A percentile compares a stretch with the other conserved stretches of the same genome.
Conservation (phyloP, 495 filamentous ascomycete genomes). For the Podospora pseudopauciseta region DNA sequence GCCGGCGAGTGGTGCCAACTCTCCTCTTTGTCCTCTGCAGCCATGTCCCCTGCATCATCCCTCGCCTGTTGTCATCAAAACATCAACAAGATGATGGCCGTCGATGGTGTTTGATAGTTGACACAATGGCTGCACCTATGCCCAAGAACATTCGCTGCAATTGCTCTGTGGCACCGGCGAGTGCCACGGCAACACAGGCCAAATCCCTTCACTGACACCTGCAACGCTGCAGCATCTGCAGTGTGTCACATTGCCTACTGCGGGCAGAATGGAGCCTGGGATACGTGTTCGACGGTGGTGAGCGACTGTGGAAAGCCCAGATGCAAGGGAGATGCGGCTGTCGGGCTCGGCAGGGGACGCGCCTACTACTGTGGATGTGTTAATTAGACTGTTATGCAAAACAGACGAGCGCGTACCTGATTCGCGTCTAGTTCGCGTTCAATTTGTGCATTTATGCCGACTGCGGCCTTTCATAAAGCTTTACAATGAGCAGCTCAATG, state of each 20-base stretch:
- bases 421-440: slow-evolving; percentile 27
- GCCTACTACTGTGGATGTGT: slow-evolving; percentile 8
- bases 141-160: slow-evolving; percentile 23
- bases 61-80: background rate
- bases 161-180: slow-evolving; percentile 5
- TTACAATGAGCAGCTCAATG: slow-evolving; percentile 7
- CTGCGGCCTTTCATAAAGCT: background rate
- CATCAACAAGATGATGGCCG: background rate
- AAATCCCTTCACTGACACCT: background rate
- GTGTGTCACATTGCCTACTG: slow-evolving; percentile 8
- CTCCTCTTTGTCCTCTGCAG: background rate
- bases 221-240: background rate
- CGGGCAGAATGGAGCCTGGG: slow-evolving; percentile 7
- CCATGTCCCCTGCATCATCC: slow-evolving; percentile 3
- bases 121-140: slow-evolving; percentile 10
- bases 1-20: background rate
- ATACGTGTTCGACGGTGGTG: slow-evolving; percentile 26
- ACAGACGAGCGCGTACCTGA: slow-evolving; percentile 22
- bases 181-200: background rate
- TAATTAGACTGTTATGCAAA: slow-evolving; percentile 29
- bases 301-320: background rate
- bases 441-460: slow-evolving; percentile 21
- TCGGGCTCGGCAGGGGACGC: slow-evolving; percentile 17
- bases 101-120: background rate
- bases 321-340: slow-evolving; percentile 6